Base-by-base conservation (phyloP, 805 yeast species). In the Lipomyces japonicus region DNA sequence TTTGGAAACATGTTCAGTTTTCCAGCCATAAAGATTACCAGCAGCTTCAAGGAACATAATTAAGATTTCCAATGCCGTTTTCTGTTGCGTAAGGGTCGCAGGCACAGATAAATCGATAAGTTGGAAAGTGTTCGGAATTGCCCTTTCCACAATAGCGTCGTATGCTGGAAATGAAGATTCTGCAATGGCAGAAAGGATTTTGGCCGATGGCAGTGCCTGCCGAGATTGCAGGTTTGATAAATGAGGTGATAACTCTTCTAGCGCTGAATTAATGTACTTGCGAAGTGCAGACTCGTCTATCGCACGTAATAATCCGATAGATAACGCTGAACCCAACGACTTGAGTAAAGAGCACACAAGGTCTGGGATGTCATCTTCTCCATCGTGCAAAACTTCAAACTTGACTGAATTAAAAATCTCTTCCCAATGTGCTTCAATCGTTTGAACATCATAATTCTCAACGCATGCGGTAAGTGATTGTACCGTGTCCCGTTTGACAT, bases 351-450 rank as follows among this genome's bases (percentile, higher is more conserved):
- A 57, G 22, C 82, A 62, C 0, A 81, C 73, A 7, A 71, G 59
- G 47, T 61, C 61, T 53, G 68, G 50, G 52, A 72, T 48, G 26
- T 69, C 72, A 23, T 68, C 71, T 19, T 75, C 78, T n/a, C 84
- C 86, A 37, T 82, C 82, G 65, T 91, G 95, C 49, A 91, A 70
- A n/a, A 91, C 75, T 66, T 91, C 96, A 65, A 79, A 89, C 65
- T 91, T 91, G 45, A 91, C 70, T 0, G 95, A 86, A 59, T 86
- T 84, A 95, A 96, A 93, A 3, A 91, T 63, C 1, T 82, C 76
- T 5, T 76, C 63, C 90, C 95, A 90, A 63, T 79, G 75, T 9
- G 74, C 74, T 26, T 75, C 68, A 7, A 85, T 65, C 0, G 79
- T 72, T 4, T 71, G 73, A 0, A 67, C 60, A 0, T 77, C 71